A percentile compares a stretch with the other conserved stretches of the same genome.
phyloP scores from a whole-genome alignment of 2,329 filamentous ascomycete genomes.

The Sphaceloma murrayae region DNA sequence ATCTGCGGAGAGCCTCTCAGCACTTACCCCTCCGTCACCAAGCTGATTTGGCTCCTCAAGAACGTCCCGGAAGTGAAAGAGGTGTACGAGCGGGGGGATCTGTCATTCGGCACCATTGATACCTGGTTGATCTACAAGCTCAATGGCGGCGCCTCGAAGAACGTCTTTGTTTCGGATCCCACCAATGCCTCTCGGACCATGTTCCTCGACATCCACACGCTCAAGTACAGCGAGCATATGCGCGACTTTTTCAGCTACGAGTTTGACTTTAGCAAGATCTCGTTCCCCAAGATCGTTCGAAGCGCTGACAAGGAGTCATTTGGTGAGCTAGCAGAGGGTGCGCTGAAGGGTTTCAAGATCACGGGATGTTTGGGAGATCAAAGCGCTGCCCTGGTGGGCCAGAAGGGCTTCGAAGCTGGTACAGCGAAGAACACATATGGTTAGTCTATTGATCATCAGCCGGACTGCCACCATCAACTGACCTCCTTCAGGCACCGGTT shows the following conservation, averaged over 20 bases:
- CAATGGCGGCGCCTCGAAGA: conserved; percentile 59
- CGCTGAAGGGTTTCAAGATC: conserved; percentile 61
- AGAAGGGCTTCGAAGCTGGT: conserved; percentile 62
- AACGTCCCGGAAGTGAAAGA: conserved; percentile 59
- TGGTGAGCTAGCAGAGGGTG: conserved; percentile 55
- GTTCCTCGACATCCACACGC: conserved; percentile 81
- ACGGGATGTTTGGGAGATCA: conserved; percentile 83
- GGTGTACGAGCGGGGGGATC: conserved; percentile 64
- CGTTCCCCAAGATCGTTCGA: conserved; percentile 71
- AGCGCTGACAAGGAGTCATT: conserved; percentile 68
- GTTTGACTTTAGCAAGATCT: conserved; percentile 61
- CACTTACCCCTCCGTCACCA: conserved; percentile 80
- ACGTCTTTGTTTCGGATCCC: conserved; percentile 71
- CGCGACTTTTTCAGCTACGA: conserved; percentile 61
- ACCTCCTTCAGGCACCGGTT: conserved; percentile 49
- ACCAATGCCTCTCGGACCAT: conserved; percentile 86
- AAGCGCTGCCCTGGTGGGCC: conserved; percentile 71
- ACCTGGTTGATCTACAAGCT: conserved; percentile 80
- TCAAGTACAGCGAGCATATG: conserved; percentile 69
- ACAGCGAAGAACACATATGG: conserved; percentile 83
- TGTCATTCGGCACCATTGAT: conserved; percentile 82
- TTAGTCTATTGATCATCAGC: neutral
- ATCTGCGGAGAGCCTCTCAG: conserved; percentile 75
- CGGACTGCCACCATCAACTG: neutral
- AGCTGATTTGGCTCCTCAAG: conserved; percentile 71